Conservation (phyloP, 2,329 filamentous ascomycete genomes). For the Aspergillus fructus region DNA sequence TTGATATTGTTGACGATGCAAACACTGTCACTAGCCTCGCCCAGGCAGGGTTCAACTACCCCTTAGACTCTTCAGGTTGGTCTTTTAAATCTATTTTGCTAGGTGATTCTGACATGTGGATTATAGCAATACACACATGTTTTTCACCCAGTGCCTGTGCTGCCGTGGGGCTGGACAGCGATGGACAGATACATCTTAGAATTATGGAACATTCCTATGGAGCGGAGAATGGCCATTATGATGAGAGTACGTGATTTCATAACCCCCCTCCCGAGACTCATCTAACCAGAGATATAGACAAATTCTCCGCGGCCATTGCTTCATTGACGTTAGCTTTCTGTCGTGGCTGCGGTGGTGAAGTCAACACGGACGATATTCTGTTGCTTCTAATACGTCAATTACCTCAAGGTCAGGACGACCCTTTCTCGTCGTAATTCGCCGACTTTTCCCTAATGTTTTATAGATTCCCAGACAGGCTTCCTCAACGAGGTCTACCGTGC, state of each 20-base stretch:
- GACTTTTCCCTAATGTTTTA: constrained; percentile 18
- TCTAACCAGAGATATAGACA: constrained; percentile 25
- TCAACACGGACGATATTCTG: constrained; percentile 69
- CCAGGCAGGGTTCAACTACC: constrained; percentile 75
- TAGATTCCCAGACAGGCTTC: constrained; percentile 63
- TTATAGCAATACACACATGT: constrained; percentile 34
- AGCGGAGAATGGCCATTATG: constrained; percentile 33
- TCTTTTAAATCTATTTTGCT: background rate
- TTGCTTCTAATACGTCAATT: constrained; percentile 60
- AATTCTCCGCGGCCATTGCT: constrained; percentile 57
- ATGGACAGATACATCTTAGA: constrained; percentile 40
- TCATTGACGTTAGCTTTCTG: constrained; percentile 57
- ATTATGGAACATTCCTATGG: constrained; percentile 43
- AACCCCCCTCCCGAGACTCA: background rate
- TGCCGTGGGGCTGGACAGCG: constrained; percentile 37
- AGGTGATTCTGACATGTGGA: constrained; percentile 11
- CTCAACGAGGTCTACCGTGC: constrained; percentile 67
- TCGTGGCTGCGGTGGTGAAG: constrained; percentile 47
- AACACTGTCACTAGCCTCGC: constrained; percentile 67
- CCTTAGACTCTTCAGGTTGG: constrained; percentile 62
- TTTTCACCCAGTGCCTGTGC: constrained; percentile 48
- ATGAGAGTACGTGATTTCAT: constrained; percentile 35
- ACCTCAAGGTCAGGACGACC: constrained; percentile 34
- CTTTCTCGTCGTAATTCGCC: constrained; percentile 20
- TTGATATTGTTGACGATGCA: constrained; percentile 64